Base-by-base conservation (phyloP, 805 yeast species). In the Clavispora asparagi region DNA sequence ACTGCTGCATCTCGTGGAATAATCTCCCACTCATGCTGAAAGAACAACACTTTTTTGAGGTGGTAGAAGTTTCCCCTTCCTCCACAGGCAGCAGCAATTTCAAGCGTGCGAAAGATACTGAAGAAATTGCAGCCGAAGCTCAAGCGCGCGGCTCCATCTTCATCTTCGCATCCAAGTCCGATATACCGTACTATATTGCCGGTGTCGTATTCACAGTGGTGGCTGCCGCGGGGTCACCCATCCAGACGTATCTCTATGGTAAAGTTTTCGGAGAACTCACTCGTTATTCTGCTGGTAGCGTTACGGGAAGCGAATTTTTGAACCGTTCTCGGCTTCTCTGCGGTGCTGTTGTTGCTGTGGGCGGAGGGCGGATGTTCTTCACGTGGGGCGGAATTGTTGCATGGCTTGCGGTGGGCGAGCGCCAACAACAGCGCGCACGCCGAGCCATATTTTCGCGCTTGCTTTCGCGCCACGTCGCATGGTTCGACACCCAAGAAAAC, bases 361-460 rank as follows among this genome's bases (percentile, higher is more conserved):
- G 75, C 0, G 58, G 56, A 4, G 57, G 49, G 3, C 63, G 67
- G 29, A 55, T 65, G 61, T 6, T 68, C 1, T 54, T 64, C 35
- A 60, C 65, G 2, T 82, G 89, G 83, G 38, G 73, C 0, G 79
- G 84, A 4, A 72, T 85, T 7, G 58, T 74, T 1, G 55, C 71
- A 0, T 90, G 95, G 87, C 77, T 82, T 76, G 55, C 65, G 7
- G 67, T 85, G 39, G 96, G 96, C 7, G 96, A 87, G 61, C 64
- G 69, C 11, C 89, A 85, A 51, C 87, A 82, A 40, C 53, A 67
- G 9, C 66, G 83, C 40, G 81, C 84, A 0, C 70, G 96, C 47
- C 42, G 51, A 2, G 42, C 50, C 3, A 49, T 88, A 4, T 75
- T 77, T 41, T 42, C 54, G 1, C 66, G 76, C 0, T 63, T 85